Evolutionary conservation across 768 basidiomycete genomes (phyloP), one percentile per base, ranked within the genome.

Genomic region (Mycena olivaceomarginata): DNA sequence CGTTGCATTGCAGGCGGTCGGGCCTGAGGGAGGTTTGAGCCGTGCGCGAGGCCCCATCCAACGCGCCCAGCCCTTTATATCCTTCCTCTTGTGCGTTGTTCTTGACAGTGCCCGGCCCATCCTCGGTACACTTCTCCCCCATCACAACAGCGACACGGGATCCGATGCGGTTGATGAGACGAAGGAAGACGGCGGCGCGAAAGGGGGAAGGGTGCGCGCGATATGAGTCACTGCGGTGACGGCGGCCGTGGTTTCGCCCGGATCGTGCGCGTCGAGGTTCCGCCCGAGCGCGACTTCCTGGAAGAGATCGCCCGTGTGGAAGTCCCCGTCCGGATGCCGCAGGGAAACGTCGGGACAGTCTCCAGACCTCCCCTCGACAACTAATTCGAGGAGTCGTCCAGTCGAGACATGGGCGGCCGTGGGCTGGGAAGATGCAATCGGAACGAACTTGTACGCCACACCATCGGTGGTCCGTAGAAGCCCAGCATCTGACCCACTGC

Each of bases 291-390:
- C 78, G 20, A 88, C 86, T 83, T 94, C 92, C 80, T 91, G 90
- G 87, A 96, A 96, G n/a, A 96, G 86, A 83, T 96, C 95, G 1
- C 95, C 95, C 16, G 95, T 95, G 83, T 95, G 95, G 86, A 94
- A 95, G 81, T 94, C 87, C 8, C 94, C 94, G 82, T 96, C 94
- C 1, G 88, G 77, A 65, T 89, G 82, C 66, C 94, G 90, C 8
- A 95, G 85, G 1, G 91, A 91, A 10, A 71, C 60, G 81, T 93
- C 88, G 15, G 95, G 95, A 82, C 94, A 95, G 82, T 95, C 95
- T 43, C 86, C 88, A 12, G 95, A 95, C 31, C 31, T 2, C 4
- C 31, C 31, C 68, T 90, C 87, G 11, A 96, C 92, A 72, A 95
- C 93, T 64, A 96, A 87, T 79, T 96, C 95, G 72, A 92, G 87